A percentile compares a stretch with the other conserved stretches of the same genome.
phyloP scores from a whole-genome alignment of 345 rosid species.

The Rhizophora apiculata region DNA sequence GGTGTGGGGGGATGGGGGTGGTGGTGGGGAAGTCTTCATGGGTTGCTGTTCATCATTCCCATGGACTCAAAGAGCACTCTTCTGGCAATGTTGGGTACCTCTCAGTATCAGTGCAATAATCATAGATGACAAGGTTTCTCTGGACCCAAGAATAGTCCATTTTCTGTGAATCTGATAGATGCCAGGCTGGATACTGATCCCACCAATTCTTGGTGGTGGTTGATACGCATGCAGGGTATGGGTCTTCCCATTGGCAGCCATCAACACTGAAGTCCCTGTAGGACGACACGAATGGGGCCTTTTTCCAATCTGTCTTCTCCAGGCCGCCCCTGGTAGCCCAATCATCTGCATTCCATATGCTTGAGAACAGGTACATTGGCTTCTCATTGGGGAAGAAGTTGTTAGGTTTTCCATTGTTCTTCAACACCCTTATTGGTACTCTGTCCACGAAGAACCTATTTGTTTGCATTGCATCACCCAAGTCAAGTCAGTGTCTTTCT shows the following conservation, averaged over 20 bases:
- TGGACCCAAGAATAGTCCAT: constrained; percentile 84
- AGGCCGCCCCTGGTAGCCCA: constrained; percentile 98
- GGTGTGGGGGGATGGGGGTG: too few species aligned
- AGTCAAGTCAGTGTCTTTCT: neutral
- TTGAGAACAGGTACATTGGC: constrained; percentile 95
- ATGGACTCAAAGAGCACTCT: constrained; percentile 86
- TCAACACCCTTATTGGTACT: constrained; percentile 74
- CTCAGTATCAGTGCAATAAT: constrained; percentile 68
- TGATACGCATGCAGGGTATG: constrained; percentile 81
- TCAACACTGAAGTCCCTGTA: constrained; percentile 84
- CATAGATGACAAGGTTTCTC: constrained; percentile 87
- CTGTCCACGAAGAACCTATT: constrained; percentile 74
- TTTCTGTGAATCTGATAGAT: constrained; percentile 68
- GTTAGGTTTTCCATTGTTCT: constrained; percentile 78
- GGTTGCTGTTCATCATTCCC: constrained; percentile 34
- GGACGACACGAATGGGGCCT: constrained; percentile 81
- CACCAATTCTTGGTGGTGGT: constrained; percentile 90
- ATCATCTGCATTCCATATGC: constrained; percentile 96
- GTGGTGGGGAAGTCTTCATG: neutral
- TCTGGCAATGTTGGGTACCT: constrained; percentile 57
- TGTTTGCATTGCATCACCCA: neutral
- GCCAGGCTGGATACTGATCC: constrained; percentile 93
- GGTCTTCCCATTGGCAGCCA: constrained; percentile 90
- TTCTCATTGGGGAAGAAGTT: constrained; percentile 88
- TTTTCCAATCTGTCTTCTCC: constrained; percentile 92